Evolutionary conservation across 1,139 yeast species (phyloP), one percentile per base, ranked within the genome.

Genomic region (Nakaseomyces sp.): DNA sequence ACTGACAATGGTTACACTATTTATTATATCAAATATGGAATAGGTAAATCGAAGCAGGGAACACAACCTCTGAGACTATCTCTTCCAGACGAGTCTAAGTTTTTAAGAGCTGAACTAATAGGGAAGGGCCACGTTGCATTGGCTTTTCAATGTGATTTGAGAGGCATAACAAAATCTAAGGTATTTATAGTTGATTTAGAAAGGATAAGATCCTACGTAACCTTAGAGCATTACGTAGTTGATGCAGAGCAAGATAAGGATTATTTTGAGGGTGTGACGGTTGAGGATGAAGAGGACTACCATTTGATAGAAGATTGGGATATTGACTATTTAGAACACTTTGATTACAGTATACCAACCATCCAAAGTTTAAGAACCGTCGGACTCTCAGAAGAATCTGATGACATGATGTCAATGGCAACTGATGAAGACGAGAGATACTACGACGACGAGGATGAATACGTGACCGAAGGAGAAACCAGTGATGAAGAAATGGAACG

Each of bases 271-370:
- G 9, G 6, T 4, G 33, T 12, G 9, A 18, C 36, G 5, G 28
- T 7, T 20, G 38, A 35, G 5, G 38, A 35, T 35, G 38, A 35
- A 2, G 36, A 32, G 9, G 24, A 7, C 3, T 35, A n/a, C 13
- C 13, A 20, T 6, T 6, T 13, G 28, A 35, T 35, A n/a, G 38
- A 35, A 22, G 38, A 20, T 20, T 35, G 38, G 38, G 38, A 35
- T 35, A 22, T 35, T 4, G 28, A 35, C 12, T 35, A 22, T 12
- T n/a, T 35, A 17, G 38, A 35, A 10, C 38, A 5, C 4, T 20
- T 20, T 22, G 18, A 35, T 7, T 12, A 22, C 8, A 20, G 28
- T 5, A 22, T 20, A 20, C 28, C 38, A n/a, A n/a, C n/a, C 4
- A 35, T 35, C 6, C 19, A 35, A 10, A 22, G 8, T 20, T 2